A percentile compares a stretch with the other conserved stretches of the same genome.
Conservation (phyloP, 202 grass and related monocot genomes). For the Setaria viridis region DNA sequence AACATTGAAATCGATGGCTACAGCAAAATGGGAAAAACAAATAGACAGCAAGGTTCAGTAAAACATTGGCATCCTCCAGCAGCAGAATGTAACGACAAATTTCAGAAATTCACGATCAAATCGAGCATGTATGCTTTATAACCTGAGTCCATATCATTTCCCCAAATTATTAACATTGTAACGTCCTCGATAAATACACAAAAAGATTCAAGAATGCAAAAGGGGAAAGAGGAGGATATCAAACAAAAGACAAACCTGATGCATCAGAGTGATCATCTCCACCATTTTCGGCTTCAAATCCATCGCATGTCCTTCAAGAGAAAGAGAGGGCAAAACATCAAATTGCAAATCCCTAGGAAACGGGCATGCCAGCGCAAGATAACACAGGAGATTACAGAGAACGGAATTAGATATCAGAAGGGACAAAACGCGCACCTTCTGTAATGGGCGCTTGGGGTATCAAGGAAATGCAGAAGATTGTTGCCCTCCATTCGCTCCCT, state of each 20-base stretch:
- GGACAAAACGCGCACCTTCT: conserved; percentile 12
- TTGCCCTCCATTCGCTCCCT: conserved; percentile 46
- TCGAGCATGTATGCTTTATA: not conserved
- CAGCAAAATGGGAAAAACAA: not conserved
- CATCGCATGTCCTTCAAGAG: conserved; percentile 43
- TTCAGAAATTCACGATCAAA: not conserved
- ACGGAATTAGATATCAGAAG: not conserved
- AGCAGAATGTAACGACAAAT: not conserved
- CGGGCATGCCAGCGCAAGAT: not conserved
- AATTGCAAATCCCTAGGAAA: not conserved
- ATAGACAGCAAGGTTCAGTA: not conserved
- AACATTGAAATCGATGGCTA: not conserved
- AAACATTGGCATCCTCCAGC: not conserved
- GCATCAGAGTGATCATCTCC: conserved; percentile 41
- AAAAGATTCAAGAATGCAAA: not conserved
- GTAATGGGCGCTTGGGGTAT: conserved; percentile 57
- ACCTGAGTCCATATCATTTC: not conserved
- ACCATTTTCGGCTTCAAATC: conserved; percentile 22
- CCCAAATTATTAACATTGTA: not conserved
- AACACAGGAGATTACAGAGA: not conserved
- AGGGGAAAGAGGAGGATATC: not conserved
- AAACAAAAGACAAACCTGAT: conserved; percentile 43
- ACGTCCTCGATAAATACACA: not conserved
- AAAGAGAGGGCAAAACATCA: not conserved
- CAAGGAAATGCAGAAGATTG: conserved; percentile 63